Conservation (phyloP, 2,329 filamentous ascomycete genomes). For the Fusarium sp. region DNA sequence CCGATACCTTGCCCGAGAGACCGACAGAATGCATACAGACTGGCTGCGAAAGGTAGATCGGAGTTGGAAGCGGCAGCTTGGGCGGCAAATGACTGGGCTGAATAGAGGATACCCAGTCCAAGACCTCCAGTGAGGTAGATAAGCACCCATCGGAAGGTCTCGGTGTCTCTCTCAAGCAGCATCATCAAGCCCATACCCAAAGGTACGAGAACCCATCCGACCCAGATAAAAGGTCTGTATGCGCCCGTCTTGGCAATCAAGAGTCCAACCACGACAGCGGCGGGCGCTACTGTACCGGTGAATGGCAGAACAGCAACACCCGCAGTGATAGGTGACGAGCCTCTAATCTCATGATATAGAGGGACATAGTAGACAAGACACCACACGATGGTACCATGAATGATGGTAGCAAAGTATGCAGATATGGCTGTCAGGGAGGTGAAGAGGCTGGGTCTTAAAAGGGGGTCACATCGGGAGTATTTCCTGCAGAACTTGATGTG, state of each 20-base stretch:
- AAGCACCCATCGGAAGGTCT: conserved; percentile 69
- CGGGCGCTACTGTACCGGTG: conserved; percentile 73
- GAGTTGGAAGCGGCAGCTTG: conserved; percentile 65
- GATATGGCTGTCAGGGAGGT: conserved; percentile 41
- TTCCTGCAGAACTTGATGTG: conserved; percentile 41
- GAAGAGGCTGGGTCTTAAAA: conserved; percentile 44
- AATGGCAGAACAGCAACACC: conserved; percentile 67
- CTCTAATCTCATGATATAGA: conserved; percentile 42
- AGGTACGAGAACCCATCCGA: conserved; percentile 71
- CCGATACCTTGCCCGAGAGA: conserved; percentile 75
- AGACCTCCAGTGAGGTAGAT: conserved; percentile 71
- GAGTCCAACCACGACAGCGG: conserved; percentile 67
- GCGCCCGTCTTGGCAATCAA: conserved; percentile 68
- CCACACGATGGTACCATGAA: conserved; percentile 44
- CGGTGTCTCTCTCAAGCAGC: conserved; percentile 63
- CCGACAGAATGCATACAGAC: conserved; percentile 73
- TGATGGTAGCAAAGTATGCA: conserved; percentile 42
- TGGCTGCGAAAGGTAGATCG: conserved; percentile 63
- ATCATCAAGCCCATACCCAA: conserved; percentile 70
- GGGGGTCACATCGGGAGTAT: conserved; percentile 42
- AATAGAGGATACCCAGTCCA: conserved; percentile 74
- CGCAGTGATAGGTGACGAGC: conserved; percentile 50
- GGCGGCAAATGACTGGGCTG: conserved; percentile 70
- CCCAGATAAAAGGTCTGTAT: conserved; percentile 73
- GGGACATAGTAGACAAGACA: conserved; percentile 43